A percentile compares a stretch with the other conserved stretches of the same genome.
phyloP scores from a whole-genome alignment of 2,329 filamentous ascomycete species.

The Ophiostoma perfectum region DNA sequence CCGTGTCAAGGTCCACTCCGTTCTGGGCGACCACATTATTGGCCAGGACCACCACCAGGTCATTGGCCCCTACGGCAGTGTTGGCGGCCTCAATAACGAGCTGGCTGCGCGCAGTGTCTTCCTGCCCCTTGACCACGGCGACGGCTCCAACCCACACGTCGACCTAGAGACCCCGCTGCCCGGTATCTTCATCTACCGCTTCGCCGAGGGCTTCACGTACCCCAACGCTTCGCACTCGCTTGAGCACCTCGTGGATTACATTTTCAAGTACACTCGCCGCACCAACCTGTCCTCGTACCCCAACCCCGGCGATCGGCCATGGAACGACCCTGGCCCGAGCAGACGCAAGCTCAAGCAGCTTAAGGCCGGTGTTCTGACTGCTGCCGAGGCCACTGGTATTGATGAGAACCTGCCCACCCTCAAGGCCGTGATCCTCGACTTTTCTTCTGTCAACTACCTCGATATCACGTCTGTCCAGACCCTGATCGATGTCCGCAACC shows the following conservation, averaged over 20 bases:
- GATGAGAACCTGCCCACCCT: slow-evolving; percentile 32
- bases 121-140: slow-evolving; percentile 77
- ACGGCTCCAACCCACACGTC: slow-evolving; percentile 83
- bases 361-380: slow-evolving; percentile 24
- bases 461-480: slow-evolving; percentile 55
- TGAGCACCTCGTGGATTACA: slow-evolving; percentile 65
- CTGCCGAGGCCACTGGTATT: slow-evolving; percentile 23
- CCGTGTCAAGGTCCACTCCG: slow-evolving; percentile 74
- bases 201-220: slow-evolving; percentile 93
- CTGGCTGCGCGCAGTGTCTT: slow-evolving; percentile 69
- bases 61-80: slow-evolving; percentile 49
- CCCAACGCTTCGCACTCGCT: slow-evolving; percentile 87
- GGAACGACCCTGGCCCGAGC: slow-evolving; percentile 85
- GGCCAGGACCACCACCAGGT: slow-evolving; percentile 51
- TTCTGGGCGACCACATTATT: slow-evolving; percentile 68
- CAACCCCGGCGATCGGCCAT: slow-evolving; percentile 72
- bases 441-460: slow-evolving; percentile 51
- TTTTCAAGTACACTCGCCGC: slow-evolving; percentile 67
- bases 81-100: slow-evolving; percentile 42
- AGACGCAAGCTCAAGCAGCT: slow-evolving; percentile 36
- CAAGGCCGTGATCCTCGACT: slow-evolving; percentile 52
- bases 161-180: slow-evolving; percentile 77
- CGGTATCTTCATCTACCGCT: slow-evolving; percentile 92
- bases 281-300: slow-evolving; percentile 65
- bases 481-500: slow-evolving; percentile 50